Conservation (phyloP, 495 filamentous ascomycete species). For the Penicillium dipodomyicola region DNA sequence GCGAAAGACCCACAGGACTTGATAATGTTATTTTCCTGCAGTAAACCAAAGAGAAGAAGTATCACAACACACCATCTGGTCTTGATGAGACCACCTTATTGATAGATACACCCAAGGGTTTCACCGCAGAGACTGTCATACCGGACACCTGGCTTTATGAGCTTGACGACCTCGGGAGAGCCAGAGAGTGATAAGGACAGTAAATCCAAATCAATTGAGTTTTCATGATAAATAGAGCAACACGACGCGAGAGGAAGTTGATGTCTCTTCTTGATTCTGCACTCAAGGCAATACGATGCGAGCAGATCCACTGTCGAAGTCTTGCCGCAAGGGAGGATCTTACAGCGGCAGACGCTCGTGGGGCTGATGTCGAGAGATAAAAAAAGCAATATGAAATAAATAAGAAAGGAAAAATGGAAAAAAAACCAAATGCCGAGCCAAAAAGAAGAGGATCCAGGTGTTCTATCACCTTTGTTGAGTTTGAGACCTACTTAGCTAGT, state of each 20-base stretch:
- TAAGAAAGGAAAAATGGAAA: not conserved
- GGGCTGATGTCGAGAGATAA: not conserved
- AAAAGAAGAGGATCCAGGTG: not conserved
- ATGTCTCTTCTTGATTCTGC: not conserved
- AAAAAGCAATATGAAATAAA: not conserved
- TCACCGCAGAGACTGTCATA: slow-evolving; percentile 6
- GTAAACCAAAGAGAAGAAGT: not conserved
- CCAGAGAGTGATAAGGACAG: not conserved
- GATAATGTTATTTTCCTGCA: not conserved
- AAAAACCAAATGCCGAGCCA: not conserved
- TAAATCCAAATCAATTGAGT: not conserved
- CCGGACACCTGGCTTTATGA: not conserved
- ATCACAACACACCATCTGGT: slow-evolving; percentile 1
- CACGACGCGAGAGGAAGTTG: not conserved
- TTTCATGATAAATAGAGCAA: not conserved
- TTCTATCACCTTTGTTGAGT: not conserved
- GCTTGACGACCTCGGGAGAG: not conserved
- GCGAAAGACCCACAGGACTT: not conserved
- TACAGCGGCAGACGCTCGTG: slow-evolving; percentile 3
- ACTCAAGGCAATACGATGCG: not conserved
- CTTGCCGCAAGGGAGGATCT: slow-evolving; percentile 6
- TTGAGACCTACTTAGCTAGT: not conserved
- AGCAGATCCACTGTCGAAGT: not conserved
- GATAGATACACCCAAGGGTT: slow-evolving; percentile 5
- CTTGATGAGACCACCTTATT: not conserved